Percentiles rank a stretch among this genome's conserved stretches.
These are phyloP conservation scores for Pycnococcus provasolii DNA, from an alignment of 139 green algal species.

Conservation along the genomic window DNA sequence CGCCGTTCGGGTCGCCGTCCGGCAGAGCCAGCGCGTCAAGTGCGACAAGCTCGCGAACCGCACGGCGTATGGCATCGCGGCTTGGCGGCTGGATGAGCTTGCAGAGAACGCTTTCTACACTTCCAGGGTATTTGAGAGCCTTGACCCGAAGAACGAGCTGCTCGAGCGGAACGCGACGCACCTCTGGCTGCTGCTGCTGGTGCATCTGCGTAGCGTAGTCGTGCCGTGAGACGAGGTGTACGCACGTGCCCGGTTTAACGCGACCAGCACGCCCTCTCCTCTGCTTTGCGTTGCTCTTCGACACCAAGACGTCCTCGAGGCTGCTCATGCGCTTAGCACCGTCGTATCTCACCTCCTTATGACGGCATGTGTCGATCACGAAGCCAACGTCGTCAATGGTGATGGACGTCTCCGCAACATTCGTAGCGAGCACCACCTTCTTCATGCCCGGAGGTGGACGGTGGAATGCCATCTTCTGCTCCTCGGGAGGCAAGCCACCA, in stretches of 20 bases:
- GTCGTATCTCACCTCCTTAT: slow-evolving; percentile 34
- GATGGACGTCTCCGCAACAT: slow-evolving; percentile 50
- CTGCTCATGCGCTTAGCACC: slow-evolving; percentile 2
- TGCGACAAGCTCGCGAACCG: background rate
- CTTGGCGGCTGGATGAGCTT: background rate
- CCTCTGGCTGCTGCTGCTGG: slow-evolving; percentile 38
- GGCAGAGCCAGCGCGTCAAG: background rate
- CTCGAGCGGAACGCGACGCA: slow-evolving; percentile 80
- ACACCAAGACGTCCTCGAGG: slow-evolving; percentile 31
- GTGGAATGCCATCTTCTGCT: slow-evolving; percentile 38
- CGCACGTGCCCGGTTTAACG: slow-evolving; percentile 35
- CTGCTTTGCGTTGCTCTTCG: slow-evolving; percentile 31
- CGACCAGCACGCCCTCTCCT: slow-evolving; percentile 36
- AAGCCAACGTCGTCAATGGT: slow-evolving; percentile 44
- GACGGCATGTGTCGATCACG: slow-evolving; percentile 40
- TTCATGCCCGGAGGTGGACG: slow-evolving; percentile 30
- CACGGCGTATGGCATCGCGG: background rate
- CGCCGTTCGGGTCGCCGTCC: background rate
- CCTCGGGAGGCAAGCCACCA: slow-evolving; percentile 22
- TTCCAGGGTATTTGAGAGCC: background rate
- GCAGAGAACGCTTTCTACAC: background rate
- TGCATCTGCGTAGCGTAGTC: slow-evolving; percentile 11
- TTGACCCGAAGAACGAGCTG: slow-evolving; percentile 72
- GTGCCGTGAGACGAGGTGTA: slow-evolving; percentile 29
- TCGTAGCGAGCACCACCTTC: slow-evolving; percentile 50